phyloP scores from a whole-genome alignment of 2,329 filamentous ascomycete genomes.

The Fusarium austroafricanum region DNA sequence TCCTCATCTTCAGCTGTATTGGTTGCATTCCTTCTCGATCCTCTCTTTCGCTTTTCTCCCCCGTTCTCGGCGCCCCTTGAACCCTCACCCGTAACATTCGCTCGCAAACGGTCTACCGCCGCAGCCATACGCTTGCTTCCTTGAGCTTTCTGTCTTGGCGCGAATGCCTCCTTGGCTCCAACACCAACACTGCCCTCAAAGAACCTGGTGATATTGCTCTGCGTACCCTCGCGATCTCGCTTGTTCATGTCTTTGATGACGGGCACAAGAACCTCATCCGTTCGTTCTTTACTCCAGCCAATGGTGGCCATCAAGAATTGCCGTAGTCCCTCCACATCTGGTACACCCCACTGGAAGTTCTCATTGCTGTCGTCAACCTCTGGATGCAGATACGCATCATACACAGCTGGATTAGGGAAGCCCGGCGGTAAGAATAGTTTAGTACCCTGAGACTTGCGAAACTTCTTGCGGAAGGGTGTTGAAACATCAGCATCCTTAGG shows the following conservation, averaged over 20 bases:
- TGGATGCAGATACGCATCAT: slow-evolving; percentile 84
- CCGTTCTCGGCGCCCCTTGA: slow-evolving; percentile 8
- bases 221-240: slow-evolving; percentile 87
- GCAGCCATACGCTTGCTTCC: slow-evolving; percentile 80
- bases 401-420: slow-evolving; percentile 84
- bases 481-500: slow-evolving; percentile 70
- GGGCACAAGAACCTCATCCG: slow-evolving; percentile 94
- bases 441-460: slow-evolving; percentile 79
- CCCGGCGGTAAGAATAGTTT: slow-evolving; percentile 86
- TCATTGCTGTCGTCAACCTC: slow-evolving; percentile 85
- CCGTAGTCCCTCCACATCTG: slow-evolving; percentile 87
- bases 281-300: slow-evolving; percentile 91
- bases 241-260: slow-evolving; percentile 97
- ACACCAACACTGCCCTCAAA: slow-evolving; percentile 81
- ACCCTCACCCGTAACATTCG: slow-evolving; percentile 45
- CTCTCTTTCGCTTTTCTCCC: slow-evolving; percentile 44
- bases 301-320: slow-evolving; percentile 90
- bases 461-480: slow-evolving; percentile 83
- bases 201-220: slow-evolving; percentile 94
- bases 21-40: slow-evolving; percentile 27
- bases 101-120: slow-evolving; percentile 75
- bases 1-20: slow-evolving; percentile 35
- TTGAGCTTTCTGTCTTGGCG: slow-evolving; percentile 72
- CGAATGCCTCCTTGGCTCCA: slow-evolving; percentile 75
- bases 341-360: slow-evolving; percentile 93